Percentiles rank a stretch among this genome's conserved stretches.
phyloP scores from a whole-genome alignment of 306 rosid genomes.

The Pterocarpus macrocarpus region DNA sequence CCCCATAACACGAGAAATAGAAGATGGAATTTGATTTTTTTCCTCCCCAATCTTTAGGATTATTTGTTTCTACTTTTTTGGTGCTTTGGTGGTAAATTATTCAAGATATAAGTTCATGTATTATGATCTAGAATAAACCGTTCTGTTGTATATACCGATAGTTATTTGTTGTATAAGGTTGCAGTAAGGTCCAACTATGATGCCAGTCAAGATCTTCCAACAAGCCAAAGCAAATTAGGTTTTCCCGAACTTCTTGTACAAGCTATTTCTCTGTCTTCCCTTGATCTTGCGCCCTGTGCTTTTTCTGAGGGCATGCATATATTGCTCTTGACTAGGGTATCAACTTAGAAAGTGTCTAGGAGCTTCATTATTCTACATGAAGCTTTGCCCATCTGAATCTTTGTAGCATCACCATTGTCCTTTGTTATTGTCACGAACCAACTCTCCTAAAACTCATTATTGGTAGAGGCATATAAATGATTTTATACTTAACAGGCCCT shows the following conservation, averaged over 20 bases:
- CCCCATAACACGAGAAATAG: background rate
- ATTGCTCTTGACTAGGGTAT: background rate
- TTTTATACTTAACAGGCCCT: background rate
- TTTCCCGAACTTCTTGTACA: background rate
- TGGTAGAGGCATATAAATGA: background rate
- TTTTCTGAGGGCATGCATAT: background rate
- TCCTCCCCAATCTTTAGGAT: background rate
- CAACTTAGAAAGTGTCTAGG: background rate
- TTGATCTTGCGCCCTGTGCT: background rate
- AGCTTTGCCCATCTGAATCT: background rate
- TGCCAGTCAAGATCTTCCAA: background rate
- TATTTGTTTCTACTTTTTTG: background rate
- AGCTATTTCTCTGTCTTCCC: background rate
- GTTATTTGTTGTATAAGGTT: background rate
- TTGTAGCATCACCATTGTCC: background rate
- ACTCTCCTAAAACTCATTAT: background rate
- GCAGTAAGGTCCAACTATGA: background rate
- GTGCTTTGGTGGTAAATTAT: background rate
- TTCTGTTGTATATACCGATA: background rate
- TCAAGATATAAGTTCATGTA: background rate
- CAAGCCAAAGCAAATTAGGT: background rate
- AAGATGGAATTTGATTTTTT: too few species aligned
- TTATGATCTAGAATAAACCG: background rate
- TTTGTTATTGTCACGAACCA: background rate
- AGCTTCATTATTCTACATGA: background rate